Conservation (phyloP, 371 early-diverging fungal species). For the Capniomyces stellatus region DNA sequence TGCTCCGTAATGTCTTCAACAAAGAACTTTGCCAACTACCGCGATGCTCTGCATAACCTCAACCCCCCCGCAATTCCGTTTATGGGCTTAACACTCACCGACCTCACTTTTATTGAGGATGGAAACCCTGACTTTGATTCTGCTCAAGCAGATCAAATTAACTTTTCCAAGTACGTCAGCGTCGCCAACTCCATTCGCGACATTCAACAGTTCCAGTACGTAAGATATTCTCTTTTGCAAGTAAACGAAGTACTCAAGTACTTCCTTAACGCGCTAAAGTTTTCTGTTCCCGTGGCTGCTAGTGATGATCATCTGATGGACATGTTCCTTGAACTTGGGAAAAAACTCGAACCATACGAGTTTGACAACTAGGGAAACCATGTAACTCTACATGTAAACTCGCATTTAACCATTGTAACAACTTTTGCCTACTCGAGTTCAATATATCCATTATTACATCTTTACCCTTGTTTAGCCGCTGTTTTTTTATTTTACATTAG, state of each 20-base stretch:
- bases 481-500: too few relatives aligned
- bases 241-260: constrained; percentile 68
- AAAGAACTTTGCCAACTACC: constrained; percentile 70
- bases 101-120: constrained; percentile 84
- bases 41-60: constrained; percentile 62
- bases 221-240: constrained; percentile 52
- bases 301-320: constrained; percentile 37
- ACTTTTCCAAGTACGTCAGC: constrained; percentile 77
- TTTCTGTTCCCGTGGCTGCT: constrained; percentile 33
- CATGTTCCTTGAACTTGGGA: constrained; percentile 51
- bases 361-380: too few relatives aligned
- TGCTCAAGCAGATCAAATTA: constrained; percentile 48
- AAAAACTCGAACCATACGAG: constrained; percentile 78
- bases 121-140: constrained; percentile 64
- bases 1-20: constrained; percentile 55
- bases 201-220: constrained; percentile 77
- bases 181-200: constrained; percentile 81
- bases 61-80: constrained; percentile 88
- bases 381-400: too few relatives aligned
- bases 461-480: too few relatives aligned
- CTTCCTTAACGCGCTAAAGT: constrained; percentile 36
- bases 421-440: too few relatives aligned
- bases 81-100: constrained; percentile 72
- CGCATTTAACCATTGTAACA: too few relatives aligned
- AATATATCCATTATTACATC: too few relatives aligned